These are phyloP conservation scores for Anethum foeniculum DNA, from an alignment of 140 eudicot species.

Conservation along the genomic window DNA sequence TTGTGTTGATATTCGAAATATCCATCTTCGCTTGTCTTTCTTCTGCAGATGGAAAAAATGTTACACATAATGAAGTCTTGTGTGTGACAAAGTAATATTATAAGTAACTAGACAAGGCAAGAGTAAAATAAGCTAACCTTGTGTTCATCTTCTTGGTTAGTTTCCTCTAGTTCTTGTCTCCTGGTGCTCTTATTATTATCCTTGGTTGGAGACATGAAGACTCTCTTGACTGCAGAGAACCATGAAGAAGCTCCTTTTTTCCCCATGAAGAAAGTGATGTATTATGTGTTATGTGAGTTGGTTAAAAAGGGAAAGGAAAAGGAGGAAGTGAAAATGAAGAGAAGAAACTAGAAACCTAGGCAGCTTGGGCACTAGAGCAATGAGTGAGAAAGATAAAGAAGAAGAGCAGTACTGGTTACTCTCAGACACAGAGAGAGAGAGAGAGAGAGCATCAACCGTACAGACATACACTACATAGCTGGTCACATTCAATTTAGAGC, in stretches of 20 bases:
- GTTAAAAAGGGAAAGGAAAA: not conserved
- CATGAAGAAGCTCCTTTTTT: conserved; percentile 61
- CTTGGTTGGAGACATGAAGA: conserved; percentile 60
- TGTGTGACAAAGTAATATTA: not conserved
- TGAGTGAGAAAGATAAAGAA: conserved; percentile 6
- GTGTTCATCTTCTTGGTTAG: conserved; percentile 39
- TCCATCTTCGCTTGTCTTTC: conserved; percentile 70
- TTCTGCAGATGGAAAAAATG: conserved; percentile 33
- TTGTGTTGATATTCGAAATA: conserved; percentile 48
- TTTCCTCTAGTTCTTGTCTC: conserved; percentile 30
- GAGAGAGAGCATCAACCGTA: conserved; percentile 4
- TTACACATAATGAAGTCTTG: not conserved
- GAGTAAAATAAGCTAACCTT: conserved; percentile 21
- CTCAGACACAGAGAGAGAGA: not conserved
- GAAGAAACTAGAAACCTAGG: not conserved
- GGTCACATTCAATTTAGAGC: not conserved
- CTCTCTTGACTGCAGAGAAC: conserved; percentile 72
- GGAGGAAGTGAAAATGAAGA: not conserved
- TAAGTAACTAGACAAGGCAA: not conserved
- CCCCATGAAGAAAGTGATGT: conserved; percentile 35
- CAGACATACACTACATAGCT: not conserved
- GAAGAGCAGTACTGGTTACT: not conserved
- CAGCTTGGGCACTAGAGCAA: not conserved
- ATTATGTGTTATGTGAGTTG: not conserved
- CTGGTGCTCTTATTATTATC: conserved; percentile 21